Conservation (phyloP, 2,329 filamentous ascomycete species). For the Dendryphion nanum region DNA sequence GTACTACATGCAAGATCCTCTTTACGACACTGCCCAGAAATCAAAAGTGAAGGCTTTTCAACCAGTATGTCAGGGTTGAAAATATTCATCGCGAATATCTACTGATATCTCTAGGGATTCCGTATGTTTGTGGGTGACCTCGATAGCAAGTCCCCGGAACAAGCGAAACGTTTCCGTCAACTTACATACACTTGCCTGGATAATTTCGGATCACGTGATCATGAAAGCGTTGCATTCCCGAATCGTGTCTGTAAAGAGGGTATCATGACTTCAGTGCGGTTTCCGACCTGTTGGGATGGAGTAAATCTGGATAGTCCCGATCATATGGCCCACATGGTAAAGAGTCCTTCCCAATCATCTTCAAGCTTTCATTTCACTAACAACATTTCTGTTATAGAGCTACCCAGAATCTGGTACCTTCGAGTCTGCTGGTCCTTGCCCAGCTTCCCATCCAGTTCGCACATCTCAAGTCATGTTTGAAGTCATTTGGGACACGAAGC, state of each 20-base stretch:
- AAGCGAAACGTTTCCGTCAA: constrained; percentile 38
- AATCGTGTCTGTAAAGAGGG: constrained; percentile 50
- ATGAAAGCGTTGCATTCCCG: constrained; percentile 8
- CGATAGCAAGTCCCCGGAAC: neutral
- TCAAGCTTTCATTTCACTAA: no score
- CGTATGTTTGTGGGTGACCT: constrained; percentile 15
- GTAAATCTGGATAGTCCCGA: constrained; percentile 53
- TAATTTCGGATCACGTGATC: constrained; percentile 36
- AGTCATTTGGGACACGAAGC: constrained; percentile 11
- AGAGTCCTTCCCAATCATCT: no score
- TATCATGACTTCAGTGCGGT: constrained; percentile 63
- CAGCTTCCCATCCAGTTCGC: constrained; percentile 10
- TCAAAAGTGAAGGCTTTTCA: constrained; percentile 14
- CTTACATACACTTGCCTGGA: constrained; percentile 33
- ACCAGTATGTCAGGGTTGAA: constrained; percentile 7
- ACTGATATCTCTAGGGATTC: constrained; percentile 10
- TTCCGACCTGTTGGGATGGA: constrained; percentile 71
- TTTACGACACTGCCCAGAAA: constrained; percentile 22
- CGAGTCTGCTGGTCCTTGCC: constrained; percentile 8
- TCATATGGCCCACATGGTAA: constrained; percentile 62
- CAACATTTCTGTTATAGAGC: no score
- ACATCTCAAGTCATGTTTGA: constrained; percentile 11
- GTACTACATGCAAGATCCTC: constrained; percentile 19
- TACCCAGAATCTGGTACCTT: constrained; percentile 39
- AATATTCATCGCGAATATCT: neutral